A percentile compares a stretch with the other conserved stretches of the same genome.
Conservation (phyloP, 1,284 basidiomycete genomes). For the Trichosporon ovoides region DNA sequence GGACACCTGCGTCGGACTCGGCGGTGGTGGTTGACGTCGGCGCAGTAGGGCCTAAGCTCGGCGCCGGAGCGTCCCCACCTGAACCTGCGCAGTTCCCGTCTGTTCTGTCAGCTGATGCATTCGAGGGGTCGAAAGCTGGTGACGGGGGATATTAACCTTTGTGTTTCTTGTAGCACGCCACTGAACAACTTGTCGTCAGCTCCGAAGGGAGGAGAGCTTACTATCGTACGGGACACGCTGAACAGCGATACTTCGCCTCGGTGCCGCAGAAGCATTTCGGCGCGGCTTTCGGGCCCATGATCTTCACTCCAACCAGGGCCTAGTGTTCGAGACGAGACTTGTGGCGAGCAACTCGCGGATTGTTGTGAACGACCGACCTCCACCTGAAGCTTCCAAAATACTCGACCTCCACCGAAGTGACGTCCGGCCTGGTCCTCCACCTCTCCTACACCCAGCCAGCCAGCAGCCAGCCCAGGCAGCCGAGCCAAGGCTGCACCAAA, state of each 20-base stretch:
- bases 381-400: not conserved
- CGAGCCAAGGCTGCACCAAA: not conserved
- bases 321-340: too few relatives aligned
- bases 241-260: slow-evolving; percentile 43
- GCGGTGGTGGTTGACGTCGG: too few relatives aligned
- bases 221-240: slow-evolving; percentile 43
- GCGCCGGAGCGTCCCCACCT: slow-evolving; percentile 7
- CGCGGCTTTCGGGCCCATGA: slow-evolving; percentile 14
- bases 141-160: slow-evolving; percentile 28
- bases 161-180: slow-evolving; percentile 45
- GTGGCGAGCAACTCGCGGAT: too few relatives aligned
- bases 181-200: slow-evolving; percentile 43
- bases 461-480: too few relatives aligned
- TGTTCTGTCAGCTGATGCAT: slow-evolving; percentile 13
- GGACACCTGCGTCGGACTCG: too few relatives aligned
- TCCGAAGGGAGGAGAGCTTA: slow-evolving; percentile 16
- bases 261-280: slow-evolving; percentile 35
- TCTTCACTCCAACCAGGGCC: not conserved
- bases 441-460: too few relatives aligned
- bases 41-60: slow-evolving; percentile 4
- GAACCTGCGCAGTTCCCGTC: slow-evolving; percentile 2
- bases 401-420: too few relatives aligned
- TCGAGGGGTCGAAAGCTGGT: too few relatives aligned
- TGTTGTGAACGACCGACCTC: too few relatives aligned
- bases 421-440: too few relatives aligned